phyloP scores from a whole-genome alignment of 1,284 basidiomycete genomes.

The Garcileccinum viscosum region DNA sequence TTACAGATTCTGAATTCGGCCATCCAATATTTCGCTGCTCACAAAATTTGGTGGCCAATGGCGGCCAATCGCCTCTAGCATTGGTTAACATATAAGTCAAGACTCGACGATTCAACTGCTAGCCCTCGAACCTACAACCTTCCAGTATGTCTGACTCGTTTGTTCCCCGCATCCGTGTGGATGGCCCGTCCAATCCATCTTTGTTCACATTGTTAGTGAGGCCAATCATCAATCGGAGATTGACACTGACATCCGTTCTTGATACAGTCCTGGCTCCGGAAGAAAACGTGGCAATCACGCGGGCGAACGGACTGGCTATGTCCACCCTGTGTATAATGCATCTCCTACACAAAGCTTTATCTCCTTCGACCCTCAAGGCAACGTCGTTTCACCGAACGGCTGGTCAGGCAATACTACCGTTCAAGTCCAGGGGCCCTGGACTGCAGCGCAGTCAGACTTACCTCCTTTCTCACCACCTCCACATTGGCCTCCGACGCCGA shows the following conservation, averaged over 20 bases:
- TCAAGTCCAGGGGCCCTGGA: neutral
- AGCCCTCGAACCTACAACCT: neutral
- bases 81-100: slow-evolving; percentile 18
- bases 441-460: neutral
- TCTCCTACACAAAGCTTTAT: neutral
- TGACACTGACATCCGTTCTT: slow-evolving; percentile 13
- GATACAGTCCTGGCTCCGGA: slow-evolving; percentile 10
- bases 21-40: slow-evolving; percentile 1
- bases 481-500: neutral
- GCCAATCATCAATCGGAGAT: neutral
- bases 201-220: slow-evolving; percentile 19
- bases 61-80: slow-evolving; percentile 14
- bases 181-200: neutral
- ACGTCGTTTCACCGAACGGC: neutral
- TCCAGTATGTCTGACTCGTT: slow-evolving; percentile 16
- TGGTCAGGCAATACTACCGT: neutral
- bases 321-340: neutral
- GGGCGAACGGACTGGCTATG: neutral
- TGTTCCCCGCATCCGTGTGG: neutral
- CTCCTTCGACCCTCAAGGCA: neutral
- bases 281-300: neutral
- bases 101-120: neutral
- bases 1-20: slow-evolving; percentile 11
- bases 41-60: slow-evolving; percentile 10
- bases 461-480: neutral